phyloP scores from a whole-genome alignment of 768 basidiomycete genomes.

The Pulveroboletus sp. region DNA sequence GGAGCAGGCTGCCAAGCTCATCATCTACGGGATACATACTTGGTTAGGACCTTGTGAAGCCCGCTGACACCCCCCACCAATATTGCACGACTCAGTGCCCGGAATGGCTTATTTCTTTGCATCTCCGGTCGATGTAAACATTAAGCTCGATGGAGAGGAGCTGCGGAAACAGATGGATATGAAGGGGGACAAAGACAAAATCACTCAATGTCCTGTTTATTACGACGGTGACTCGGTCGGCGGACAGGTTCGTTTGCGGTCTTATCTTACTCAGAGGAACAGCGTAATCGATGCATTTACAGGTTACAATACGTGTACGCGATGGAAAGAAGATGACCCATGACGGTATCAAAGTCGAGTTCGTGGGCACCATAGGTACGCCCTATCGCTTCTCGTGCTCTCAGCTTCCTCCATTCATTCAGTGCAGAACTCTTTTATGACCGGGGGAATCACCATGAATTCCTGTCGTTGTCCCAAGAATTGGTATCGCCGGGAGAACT shows the following conservation, averaged over 20 bases:
- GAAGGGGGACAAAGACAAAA: conserved; percentile 85
- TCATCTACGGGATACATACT: not conserved
- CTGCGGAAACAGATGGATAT: conserved; percentile 83
- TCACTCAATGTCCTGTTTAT: conserved; percentile 83
- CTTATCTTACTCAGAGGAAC: not conserved
- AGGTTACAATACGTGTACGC: conserved; percentile 84
- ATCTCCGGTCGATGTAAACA: conserved; percentile 85
- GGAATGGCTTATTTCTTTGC: conserved; percentile 82
- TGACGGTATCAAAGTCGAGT: conserved; percentile 97
- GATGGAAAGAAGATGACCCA: conserved; percentile 95
- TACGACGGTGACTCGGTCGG: conserved; percentile 92
- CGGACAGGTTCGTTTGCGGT: conserved; percentile 61
- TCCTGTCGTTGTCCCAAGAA: conserved; percentile 92
- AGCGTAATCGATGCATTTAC: conserved; percentile 3
- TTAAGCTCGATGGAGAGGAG: conserved; percentile 85
- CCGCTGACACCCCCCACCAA: conserved; percentile 2
- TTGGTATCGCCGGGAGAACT: conserved; percentile 95
- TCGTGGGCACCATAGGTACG: conserved; percentile 92
- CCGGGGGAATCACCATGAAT: conserved; percentile 96
- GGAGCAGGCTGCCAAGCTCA: not conserved
- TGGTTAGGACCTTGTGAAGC: not conserved
- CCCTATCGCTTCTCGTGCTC: conserved; percentile 1
- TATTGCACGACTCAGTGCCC: not conserved
- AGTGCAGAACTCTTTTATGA: conserved; percentile 82
- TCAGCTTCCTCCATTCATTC: not conserved